A percentile compares a stretch with the other conserved stretches of the same genome.
These are phyloP conservation scores for Alternaria solani DNA, from an alignment of 2,329 filamentous ascomycete genomes.

Conservation along the genomic window DNA sequence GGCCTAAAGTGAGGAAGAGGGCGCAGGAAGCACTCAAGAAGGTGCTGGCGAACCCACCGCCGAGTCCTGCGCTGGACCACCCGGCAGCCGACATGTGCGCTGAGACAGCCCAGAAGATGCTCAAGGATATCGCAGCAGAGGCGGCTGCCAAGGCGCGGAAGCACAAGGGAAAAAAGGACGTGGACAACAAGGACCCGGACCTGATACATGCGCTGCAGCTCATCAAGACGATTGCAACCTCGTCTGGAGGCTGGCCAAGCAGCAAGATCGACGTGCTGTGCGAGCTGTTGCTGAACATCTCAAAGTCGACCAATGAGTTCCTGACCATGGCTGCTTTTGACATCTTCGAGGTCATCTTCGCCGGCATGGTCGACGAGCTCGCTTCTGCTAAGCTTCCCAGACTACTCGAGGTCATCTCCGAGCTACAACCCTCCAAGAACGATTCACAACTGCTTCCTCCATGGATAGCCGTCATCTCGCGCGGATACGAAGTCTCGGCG, in stretches of 20 bases:
- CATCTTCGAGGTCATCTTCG: constrained; percentile 96
- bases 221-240: constrained; percentile 85
- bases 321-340: constrained; percentile 97
- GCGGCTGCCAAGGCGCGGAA: constrained; percentile 76
- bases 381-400: constrained; percentile 89
- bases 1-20: constrained; percentile 93
- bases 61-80: constrained; percentile 91
- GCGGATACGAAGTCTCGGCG: constrained; percentile 92
- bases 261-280: constrained; percentile 93
- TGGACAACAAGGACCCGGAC: constrained; percentile 75
- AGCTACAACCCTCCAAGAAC: constrained; percentile 88
- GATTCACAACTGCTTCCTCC: constrained; percentile 94
- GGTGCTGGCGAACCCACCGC: constrained; percentile 84
- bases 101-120: constrained; percentile 82
- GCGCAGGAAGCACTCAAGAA: constrained; percentile 88
- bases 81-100: constrained; percentile 97
- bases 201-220: constrained; percentile 92
- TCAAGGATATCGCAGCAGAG: constrained; percentile 78
- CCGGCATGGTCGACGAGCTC: constrained; percentile 85
- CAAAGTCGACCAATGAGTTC: constrained; percentile 89
- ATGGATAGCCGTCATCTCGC: constrained; percentile 94
- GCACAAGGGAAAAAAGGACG: constrained; percentile 60
- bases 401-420: constrained; percentile 88
- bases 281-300: constrained; percentile 87
- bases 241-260: constrained; percentile 93